These are phyloP conservation scores for Coniella vitis DNA, from an alignment of 2,329 filamentous ascomycete genomes.

Conservation along the genomic window DNA sequence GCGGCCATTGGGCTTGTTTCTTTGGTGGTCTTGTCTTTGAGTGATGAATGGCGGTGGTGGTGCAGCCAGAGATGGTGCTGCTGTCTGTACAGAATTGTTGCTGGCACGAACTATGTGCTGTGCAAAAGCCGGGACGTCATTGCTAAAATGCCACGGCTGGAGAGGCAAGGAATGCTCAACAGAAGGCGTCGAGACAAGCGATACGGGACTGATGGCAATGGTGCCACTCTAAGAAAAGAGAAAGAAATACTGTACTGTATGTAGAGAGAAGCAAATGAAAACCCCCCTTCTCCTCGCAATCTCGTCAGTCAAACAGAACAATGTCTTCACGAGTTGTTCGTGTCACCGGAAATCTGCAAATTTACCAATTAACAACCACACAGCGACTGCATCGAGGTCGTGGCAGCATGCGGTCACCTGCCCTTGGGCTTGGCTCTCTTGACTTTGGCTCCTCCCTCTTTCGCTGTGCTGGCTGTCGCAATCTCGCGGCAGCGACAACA, in stretches of 20 bases:
- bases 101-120: constrained; percentile 2
- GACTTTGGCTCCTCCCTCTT: not conserved
- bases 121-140: not conserved
- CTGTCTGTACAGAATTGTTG: not conserved
- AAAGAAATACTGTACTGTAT: too few species aligned
- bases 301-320: too few species aligned
- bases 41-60: not conserved
- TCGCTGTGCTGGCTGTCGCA: not conserved
- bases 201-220: too few species aligned
- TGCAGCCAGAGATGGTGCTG: not conserved
- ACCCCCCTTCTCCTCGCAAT: too few species aligned
- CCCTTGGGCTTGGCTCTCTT: not conserved
- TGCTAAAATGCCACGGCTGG: not conserved
- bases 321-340: too few species aligned
- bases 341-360: too few species aligned
- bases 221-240: too few species aligned
- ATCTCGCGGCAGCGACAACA: not conserved
- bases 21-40: not conserved
- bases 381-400: too few species aligned
- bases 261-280: too few species aligned
- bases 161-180: not conserved
- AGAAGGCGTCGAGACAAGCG: too few species aligned
- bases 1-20: constrained; percentile 1
- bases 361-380: too few species aligned
- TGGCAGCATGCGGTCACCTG: too few species aligned